Evolutionary conservation across 1,284 basidiomycete genomes (phyloP).

Genomic region (Rhodotorula sp.): DNA sequence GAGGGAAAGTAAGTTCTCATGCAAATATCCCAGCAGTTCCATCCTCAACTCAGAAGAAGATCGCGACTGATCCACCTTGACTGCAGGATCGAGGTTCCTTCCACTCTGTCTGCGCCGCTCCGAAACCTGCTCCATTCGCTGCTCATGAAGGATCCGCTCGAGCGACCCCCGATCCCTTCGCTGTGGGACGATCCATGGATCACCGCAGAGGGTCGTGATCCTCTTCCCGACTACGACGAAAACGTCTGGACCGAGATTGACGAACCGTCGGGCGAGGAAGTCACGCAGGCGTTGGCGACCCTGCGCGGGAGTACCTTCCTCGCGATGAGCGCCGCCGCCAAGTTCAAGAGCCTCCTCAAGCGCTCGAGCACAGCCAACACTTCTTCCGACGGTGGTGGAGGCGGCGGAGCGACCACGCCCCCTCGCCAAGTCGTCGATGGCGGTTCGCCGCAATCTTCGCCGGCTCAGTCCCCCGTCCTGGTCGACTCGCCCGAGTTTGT

Average conservation of each 20-base stretch:
- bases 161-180: conserved; percentile 49
- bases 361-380: conserved; percentile 2
- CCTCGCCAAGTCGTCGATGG: background rate
- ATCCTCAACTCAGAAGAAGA: background rate
- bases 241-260: conserved; percentile 50
- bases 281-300: conserved; percentile 50
- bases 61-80: background rate
- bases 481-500: conserved; percentile 24
- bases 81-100: conserved; percentile 16
- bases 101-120: conserved; percentile 14
- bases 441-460: background rate
- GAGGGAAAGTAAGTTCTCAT: conserved; percentile 50
- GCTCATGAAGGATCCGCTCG: conserved; percentile 50
- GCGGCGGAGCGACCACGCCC: conserved; percentile 2
- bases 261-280: conserved; percentile 52
- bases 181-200: conserved; percentile 53
- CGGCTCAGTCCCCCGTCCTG: background rate
- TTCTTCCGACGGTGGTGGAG: background rate
- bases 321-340: conserved; percentile 28
- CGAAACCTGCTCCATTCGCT: conserved; percentile 50
- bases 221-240: conserved; percentile 52
- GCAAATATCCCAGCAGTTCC: background rate
- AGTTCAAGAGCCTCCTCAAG: conserved; percentile 27
- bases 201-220: conserved; percentile 48
- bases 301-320: conserved; percentile 40